Base-by-base conservation (phyloP, 192 early-diverging fungal genomes). In the Coemansia guatemalensis region DNA sequence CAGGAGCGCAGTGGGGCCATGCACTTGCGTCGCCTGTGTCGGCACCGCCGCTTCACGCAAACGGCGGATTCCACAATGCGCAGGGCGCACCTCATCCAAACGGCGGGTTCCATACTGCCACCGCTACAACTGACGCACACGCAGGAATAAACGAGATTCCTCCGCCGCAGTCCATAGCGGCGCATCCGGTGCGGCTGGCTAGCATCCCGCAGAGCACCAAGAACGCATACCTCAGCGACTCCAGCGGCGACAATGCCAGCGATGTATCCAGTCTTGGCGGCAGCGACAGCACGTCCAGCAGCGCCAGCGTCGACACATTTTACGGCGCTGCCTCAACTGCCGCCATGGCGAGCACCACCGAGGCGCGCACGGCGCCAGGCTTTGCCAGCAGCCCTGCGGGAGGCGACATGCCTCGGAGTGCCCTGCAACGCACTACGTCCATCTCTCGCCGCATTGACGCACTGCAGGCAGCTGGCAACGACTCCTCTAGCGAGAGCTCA, bases 191-290 rank as follows among this genome's bases (percentile, higher is more conserved):
- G n/a, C 74, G 70, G 52, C 65, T 80, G 30, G 77, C 77, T 2
- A 67, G 54, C 33, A 54, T 24, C 1, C 58, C 68, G 5, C 58
- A 67, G 22, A 67, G 29, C 29, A 23, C 44, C 52, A 71, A 53
- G 58, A 80, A 80, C 51, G 65, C 68, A n/a, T 80, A 80, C 54
- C 35, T 71, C 29, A 80, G 77, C 47, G 77, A 80, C 51, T 56
- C 64, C 12, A 68, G 62, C 58, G 50, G 73, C 32, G 71, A 70
- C 8, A 60, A 53, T 8, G 56, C 17, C 39, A 48, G 44, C 54
- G 44, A 48, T 18, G 47, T 47, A 5, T 56, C 62, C 35, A 55
- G 53, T n/a, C 41, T 59, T n/a, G n/a, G 6, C 3, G 67, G 58
- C 22, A 71, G 68, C 61, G 48, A 67, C 6, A 58, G 65, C 41